Conservation (phyloP, 306 rosid genomes). For the Dicorynia guianensis region DNA sequence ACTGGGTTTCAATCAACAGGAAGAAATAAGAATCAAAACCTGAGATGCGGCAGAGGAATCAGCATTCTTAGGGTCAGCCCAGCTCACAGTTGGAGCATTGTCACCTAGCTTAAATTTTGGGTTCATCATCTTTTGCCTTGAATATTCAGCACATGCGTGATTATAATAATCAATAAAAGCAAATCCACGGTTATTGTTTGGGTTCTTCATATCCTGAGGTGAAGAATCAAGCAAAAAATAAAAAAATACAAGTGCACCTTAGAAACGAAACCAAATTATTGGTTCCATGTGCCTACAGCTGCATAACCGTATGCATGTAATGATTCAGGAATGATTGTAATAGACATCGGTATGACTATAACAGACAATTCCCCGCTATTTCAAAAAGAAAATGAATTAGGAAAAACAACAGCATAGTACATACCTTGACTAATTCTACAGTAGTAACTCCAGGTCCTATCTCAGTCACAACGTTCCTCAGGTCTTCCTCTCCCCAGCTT, state of each 20-base stretch:
- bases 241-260: constrained; percentile 34
- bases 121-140: constrained; percentile 88
- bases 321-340: constrained; percentile 21
- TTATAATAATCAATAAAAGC: constrained; percentile 92
- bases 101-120: constrained; percentile 84
- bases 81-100: constrained; percentile 96
- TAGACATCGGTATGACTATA: constrained; percentile 5
- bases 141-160: constrained; percentile 92
- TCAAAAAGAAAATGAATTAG: constrained; percentile 20
- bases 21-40: constrained; percentile 51
- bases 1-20: constrained; percentile 10
- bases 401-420: constrained; percentile 27
- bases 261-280: constrained; percentile 25
- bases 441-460: constrained; percentile 89
- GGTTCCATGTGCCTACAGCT: constrained; percentile 2
- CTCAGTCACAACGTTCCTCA: constrained; percentile 73
- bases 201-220: constrained; percentile 82
- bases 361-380: constrained; percentile 4
- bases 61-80: constrained; percentile 97
- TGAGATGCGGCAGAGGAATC: constrained; percentile 95
- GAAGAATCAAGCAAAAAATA: constrained; percentile 38
- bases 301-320: constrained; percentile 16
- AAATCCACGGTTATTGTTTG: constrained; percentile 88
- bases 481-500: constrained; percentile 89
- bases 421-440: constrained; percentile 90